These are phyloP conservation scores for Ciborinia camelliae DNA, from an alignment of 2,329 filamentous ascomycete species.

Conservation along the genomic window DNA sequence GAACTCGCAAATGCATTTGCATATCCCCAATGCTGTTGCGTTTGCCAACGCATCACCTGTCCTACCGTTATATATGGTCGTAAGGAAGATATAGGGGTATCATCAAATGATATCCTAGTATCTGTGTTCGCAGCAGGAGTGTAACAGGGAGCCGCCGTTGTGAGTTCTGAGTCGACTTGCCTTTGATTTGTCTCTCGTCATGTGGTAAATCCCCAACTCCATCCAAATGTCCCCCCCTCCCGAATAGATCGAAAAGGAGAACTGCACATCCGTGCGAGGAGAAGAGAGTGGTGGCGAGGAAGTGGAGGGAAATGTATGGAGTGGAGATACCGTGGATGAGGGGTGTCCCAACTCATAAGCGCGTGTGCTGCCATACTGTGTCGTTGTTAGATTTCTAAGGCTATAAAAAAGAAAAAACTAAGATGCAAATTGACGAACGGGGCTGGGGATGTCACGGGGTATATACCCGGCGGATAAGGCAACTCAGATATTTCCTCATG, in stretches of 20 bases:
- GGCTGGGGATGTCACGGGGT: slow-evolving; percentile 64
- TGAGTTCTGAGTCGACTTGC: background rate
- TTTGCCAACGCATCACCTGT: slow-evolving; percentile 53
- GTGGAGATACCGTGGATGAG: slow-evolving; percentile 81
- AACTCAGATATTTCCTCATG: slow-evolving; percentile 40
- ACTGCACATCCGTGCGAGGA: slow-evolving; percentile 63
- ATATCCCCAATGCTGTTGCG: slow-evolving; percentile 54
- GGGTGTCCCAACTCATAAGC: slow-evolving; percentile 78
- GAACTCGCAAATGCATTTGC: slow-evolving; percentile 58
- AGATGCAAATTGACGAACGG: slow-evolving; percentile 33
- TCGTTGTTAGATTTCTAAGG: background rate
- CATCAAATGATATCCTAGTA: slow-evolving; percentile 23
- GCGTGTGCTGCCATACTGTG: slow-evolving; percentile 61
- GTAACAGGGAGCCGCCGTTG: background rate
- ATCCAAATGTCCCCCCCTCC: slow-evolving; percentile 75
- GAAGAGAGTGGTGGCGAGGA: slow-evolving; percentile 63
- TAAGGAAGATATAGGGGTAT: slow-evolving; percentile 23
- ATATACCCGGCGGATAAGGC: slow-evolving; percentile 66
- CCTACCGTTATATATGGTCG: slow-evolving; percentile 28
- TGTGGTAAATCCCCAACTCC: slow-evolving; percentile 51
- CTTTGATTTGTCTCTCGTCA: slow-evolving; percentile 47
- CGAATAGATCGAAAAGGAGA: slow-evolving; percentile 76
- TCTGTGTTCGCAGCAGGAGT: slow-evolving; percentile 8
- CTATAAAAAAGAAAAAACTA: background rate
- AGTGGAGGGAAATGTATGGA: slow-evolving; percentile 65